These are phyloP conservation scores for Wilcoxina mikolae DNA, from an alignment of 495 filamentous ascomycete genomes.

Conservation along the genomic window DNA sequence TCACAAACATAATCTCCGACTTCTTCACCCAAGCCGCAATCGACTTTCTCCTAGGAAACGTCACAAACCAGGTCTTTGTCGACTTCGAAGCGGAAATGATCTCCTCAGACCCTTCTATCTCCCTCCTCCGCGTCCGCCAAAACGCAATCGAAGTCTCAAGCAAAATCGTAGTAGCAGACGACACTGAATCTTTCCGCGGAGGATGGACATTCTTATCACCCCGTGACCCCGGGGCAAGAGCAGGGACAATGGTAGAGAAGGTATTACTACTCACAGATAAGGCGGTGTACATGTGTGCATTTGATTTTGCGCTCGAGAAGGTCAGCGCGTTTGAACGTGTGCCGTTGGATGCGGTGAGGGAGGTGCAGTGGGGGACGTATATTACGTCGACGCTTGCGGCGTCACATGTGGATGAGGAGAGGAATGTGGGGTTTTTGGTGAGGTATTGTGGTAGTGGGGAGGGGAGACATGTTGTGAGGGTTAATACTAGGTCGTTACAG, in stretches of 20 bases:
- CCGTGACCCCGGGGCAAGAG: slow-evolving; percentile 39
- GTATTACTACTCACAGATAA: slow-evolving; percentile 73
- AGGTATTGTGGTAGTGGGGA: slow-evolving; percentile 51
- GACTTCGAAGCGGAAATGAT: slow-evolving; percentile 86
- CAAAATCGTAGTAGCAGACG: slow-evolving; percentile 71
- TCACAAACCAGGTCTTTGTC: slow-evolving; percentile 63
- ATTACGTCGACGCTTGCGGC: slow-evolving; percentile 72
- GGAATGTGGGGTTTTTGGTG: slow-evolving; percentile 71
- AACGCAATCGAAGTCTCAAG: slow-evolving; percentile 75
- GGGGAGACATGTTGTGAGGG: slow-evolving; percentile 43
- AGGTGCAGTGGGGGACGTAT: slow-evolving; percentile 67
- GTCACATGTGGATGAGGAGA: slow-evolving; percentile 54
- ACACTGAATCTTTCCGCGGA: slow-evolving; percentile 63
- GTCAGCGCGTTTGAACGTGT: slow-evolving; percentile 81
- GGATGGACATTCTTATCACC: slow-evolving; percentile 66
- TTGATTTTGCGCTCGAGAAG: slow-evolving; percentile 89
- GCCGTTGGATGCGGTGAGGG: slow-evolving; percentile 51
- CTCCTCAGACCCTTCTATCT: slow-evolving; percentile 73
- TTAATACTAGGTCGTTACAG: slow-evolving; percentile 59
- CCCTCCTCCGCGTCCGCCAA: slow-evolving; percentile 64
- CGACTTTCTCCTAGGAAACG: slow-evolving; percentile 85
- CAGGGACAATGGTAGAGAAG: slow-evolving; percentile 67
- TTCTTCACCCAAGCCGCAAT: slow-evolving; percentile 90
- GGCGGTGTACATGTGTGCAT: slow-evolving; percentile 72
- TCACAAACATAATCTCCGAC: slow-evolving; percentile 82